Percentiles rank a stretch among this genome's conserved stretches.
Evolutionary conservation across 202 grass and related monocot species (phyloP).

Genomic region (Setaria italica): DNA sequence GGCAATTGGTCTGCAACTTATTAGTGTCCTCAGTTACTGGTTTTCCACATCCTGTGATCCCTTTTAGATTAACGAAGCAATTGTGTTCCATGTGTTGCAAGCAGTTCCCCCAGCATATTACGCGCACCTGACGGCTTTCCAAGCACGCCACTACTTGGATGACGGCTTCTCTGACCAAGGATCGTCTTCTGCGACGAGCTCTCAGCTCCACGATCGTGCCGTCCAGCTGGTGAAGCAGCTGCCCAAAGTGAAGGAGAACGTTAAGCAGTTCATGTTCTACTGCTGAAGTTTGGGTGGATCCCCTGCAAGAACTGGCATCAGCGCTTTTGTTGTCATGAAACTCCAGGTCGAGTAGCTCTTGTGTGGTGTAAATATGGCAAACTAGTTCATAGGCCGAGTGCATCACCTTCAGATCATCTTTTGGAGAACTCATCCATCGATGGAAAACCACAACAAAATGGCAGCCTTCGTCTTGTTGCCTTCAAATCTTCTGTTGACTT

Average conservation of each 20-base stretch:
- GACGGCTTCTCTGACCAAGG: conserved; percentile 49
- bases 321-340: background rate
- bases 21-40: too few relatives aligned
- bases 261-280: conserved; percentile 71
- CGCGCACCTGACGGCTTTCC: conserved; percentile 72
- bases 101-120: conserved; percentile 87
- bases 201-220: background rate
- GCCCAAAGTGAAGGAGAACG: conserved; percentile 47
- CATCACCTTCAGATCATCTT: background rate
- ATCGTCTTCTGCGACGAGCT: background rate
- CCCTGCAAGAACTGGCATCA: background rate
- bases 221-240: conserved; percentile 23
- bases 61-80: background rate
- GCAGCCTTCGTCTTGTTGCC: background rate
- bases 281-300: conserved; percentile 44
- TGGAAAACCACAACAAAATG: background rate
- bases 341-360: background rate
- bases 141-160: conserved; percentile 68
- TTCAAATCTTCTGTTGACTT: background rate
- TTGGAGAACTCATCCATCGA: background rate
- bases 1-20: background rate
- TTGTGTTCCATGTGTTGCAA: background rate
- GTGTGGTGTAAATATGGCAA: background rate
- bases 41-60: background rate
- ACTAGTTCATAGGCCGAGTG: too few relatives aligned